Percentiles rank a stretch among this genome's conserved stretches.
Evolutionary conservation across 345 rosid genomes (phyloP).

Genomic region (Populus alba): DNA sequence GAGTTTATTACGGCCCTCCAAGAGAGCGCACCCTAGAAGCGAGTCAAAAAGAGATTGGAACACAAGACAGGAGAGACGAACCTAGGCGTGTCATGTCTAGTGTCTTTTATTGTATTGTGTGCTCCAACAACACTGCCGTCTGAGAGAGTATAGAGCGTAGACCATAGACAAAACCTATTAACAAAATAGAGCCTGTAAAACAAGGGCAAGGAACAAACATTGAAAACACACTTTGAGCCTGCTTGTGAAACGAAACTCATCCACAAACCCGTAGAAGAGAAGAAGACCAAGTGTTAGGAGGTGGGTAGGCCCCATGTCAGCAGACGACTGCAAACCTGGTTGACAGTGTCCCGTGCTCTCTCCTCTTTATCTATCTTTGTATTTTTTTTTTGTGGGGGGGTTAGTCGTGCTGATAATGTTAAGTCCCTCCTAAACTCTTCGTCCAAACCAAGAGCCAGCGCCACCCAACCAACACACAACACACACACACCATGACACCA

Average conservation of each 20-base stretch:
- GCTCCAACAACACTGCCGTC: too few relatives aligned
- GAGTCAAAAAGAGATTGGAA: too few relatives aligned
- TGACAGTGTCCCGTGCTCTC: constrained; percentile 1
- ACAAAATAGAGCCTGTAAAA: not conserved
- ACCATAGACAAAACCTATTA: not conserved
- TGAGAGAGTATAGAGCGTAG: not conserved
- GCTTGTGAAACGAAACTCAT: constrained; percentile 13
- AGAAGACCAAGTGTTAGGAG: constrained; percentile 14
- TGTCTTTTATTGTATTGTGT: not conserved
- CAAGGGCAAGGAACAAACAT: not conserved
- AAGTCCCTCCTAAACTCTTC: constrained; percentile 47
- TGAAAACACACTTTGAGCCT: constrained; percentile 14
- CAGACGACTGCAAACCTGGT: not conserved
- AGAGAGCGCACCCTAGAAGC: not conserved
- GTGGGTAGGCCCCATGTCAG: constrained; percentile 17
- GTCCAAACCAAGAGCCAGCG: constrained; percentile 45
- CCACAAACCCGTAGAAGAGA: not conserved
- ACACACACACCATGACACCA: constrained; percentile 3
- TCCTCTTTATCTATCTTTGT: not conserved
- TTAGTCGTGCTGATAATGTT: not conserved
- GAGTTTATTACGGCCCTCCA: not conserved
- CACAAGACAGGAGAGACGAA: not conserved
- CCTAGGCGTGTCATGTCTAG: not conserved
- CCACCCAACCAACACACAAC: constrained; percentile 22
- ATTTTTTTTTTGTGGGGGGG: not conserved